Conservation (phyloP, 306 rosid genomes). For the Cucurbita pepo region DNA sequence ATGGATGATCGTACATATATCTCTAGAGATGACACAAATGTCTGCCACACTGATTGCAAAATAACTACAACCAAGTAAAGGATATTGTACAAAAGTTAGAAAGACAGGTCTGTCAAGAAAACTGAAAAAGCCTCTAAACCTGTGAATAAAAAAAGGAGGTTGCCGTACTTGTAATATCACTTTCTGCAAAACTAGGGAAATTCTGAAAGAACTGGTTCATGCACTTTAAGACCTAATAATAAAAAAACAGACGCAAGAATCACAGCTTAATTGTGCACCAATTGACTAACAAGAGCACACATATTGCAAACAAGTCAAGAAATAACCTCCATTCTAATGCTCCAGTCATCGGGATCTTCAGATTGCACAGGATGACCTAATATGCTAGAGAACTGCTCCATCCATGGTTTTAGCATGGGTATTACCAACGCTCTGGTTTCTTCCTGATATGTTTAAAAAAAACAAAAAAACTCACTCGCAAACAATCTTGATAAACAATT, state of each 20-base stretch:
- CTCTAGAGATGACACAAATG: constrained; percentile 57
- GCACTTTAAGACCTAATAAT: constrained; percentile 77
- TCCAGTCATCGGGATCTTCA: constrained; percentile 92
- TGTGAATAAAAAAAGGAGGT: background rate
- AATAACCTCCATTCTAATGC: constrained; percentile 73
- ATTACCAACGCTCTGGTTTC: constrained; percentile 48
- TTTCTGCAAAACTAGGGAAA: constrained; percentile 54
- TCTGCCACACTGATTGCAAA: constrained; percentile 72
- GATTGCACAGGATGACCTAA: constrained; percentile 54
- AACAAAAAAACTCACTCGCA: constrained; percentile 11
- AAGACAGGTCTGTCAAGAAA: constrained; percentile 8
- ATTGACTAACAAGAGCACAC: background rate
- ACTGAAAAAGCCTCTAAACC: constrained; percentile 7
- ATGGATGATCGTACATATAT: constrained; percentile 60
- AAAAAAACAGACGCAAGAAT: constrained; percentile 4
- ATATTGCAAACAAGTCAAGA: background rate
- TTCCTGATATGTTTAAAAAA: constrained; percentile 31
- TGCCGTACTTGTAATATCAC: constrained; percentile 54
- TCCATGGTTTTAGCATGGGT: constrained; percentile 78
- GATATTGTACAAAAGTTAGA: constrained; percentile 4
- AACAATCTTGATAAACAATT: background rate
- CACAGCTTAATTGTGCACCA: background rate
- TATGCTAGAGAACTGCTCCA: constrained; percentile 59
- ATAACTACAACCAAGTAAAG: constrained; percentile 38
- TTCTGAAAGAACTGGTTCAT: constrained; percentile 77